Percentiles rank a stretch among this genome's conserved stretches.
Evolutionary conservation across 352 stramenopile genomes (phyloP).

Genomic region (Phytopythium oedochilum): DNA sequence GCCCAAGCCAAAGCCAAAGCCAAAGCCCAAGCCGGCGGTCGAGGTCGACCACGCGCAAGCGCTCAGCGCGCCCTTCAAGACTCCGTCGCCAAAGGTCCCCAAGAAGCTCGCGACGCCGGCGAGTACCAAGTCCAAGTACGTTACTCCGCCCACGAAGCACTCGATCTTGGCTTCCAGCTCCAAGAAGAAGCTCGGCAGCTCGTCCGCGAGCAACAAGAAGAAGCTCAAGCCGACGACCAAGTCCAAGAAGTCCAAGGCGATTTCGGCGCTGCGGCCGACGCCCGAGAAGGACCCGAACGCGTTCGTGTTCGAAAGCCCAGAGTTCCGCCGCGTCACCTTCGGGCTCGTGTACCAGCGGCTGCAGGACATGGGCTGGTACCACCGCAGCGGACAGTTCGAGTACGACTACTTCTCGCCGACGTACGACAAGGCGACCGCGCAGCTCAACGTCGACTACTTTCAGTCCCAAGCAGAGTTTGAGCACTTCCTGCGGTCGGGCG

Average conservation of each 20-base stretch:
- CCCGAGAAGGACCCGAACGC: conserved; percentile 18
- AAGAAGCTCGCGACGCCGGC: conserved; percentile 18
- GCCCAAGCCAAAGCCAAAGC: conserved; percentile 5
- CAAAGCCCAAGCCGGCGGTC: conserved; percentile 18
- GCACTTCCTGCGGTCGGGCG: conserved; percentile 50
- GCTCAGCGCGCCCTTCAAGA: conserved; percentile 16
- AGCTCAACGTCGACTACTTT: conserved; percentile 62
- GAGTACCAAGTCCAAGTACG: conserved; percentile 11
- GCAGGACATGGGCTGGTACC: conserved; percentile 53
- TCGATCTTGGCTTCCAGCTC: conserved; percentile 6
- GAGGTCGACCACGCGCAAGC: background rate
- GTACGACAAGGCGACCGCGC: conserved; percentile 48
- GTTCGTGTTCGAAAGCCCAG: conserved; percentile 42
- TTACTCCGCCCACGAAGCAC: conserved; percentile 22
- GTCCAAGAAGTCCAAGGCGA: conserved; percentile 21
- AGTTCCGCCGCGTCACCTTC: conserved; percentile 65
- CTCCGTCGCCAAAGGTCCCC: conserved; percentile 33
- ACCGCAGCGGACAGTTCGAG: conserved; percentile 55
- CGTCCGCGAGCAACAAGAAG: conserved; percentile 1
- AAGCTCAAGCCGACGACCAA: conserved; percentile 9
- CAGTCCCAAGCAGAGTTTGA: conserved; percentile 53
- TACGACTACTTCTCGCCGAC: conserved; percentile 81
- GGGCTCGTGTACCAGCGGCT: conserved; percentile 59
- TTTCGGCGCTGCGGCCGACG: conserved; percentile 6
- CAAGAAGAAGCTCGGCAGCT: conserved; percentile 25